Base-by-base conservation (phyloP, 192 early-diverging fungal genomes). In the Coemansia brasiliensis region DNA sequence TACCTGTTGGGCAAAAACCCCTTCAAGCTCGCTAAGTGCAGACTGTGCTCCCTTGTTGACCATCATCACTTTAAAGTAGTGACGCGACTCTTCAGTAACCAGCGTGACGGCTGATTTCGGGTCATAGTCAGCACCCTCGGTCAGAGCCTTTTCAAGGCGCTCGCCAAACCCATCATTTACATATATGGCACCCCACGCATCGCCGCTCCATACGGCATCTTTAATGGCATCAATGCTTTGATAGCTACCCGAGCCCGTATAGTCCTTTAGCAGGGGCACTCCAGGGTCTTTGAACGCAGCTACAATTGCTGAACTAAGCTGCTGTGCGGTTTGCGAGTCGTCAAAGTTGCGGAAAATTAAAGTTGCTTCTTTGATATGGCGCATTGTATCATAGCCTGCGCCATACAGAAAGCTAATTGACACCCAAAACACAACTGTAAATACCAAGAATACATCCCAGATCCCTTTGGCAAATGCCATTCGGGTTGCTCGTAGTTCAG, bases 161-260 rank as follows among this genome's bases (percentile, higher is more conserved):
- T 62, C 25, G 53, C 76, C 76, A 43, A 79, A 79, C n/a, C 76
- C 76, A 37, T 61, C 22, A 52, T 79, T 65, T 25, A 79, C 53
- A n/a, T 57, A 43, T 3, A 72, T 37, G 1, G 70, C 76, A 9
- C 46, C 66, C 76, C 76, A 79, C 1, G 61, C 58, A 16, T 73
- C 57, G 13, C 74, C 74, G 3, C 41, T 39, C 74, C 74, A 78
- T 61, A 78, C 74, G 0, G 68, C 69, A 11, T 64, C 51, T 15
- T 51, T 54, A 22, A 78, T 53, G 2, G 56, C 38, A 5, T 40
- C 60, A 1, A 42, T 35, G 12, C 59, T 39, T 4, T 27, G 29
- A 22, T 48, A 67, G 44, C 55, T n/a, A 27, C 16, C 32, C 21
- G 37, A 48, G 11, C 44, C 38, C 6, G 68, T 71, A 7, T 41